phyloP scores from a whole-genome alignment of 768 basidiomycete species.

The Tulasnella sp. region DNA sequence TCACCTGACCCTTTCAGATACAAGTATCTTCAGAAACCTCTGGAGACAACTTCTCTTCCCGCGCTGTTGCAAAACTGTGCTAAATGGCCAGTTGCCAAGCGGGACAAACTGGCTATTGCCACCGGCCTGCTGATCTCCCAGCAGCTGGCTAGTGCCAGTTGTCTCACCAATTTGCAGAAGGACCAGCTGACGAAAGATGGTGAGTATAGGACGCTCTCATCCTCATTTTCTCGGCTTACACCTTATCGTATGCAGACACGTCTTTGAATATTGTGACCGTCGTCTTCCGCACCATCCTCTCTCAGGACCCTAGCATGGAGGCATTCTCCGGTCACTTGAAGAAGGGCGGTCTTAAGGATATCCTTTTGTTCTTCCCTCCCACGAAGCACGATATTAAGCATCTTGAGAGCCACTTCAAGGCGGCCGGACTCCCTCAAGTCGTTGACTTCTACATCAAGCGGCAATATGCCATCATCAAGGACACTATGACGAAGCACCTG shows the following conservation, averaged over 20 bases:
- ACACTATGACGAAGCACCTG: slow-evolving; percentile 68
- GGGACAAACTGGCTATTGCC: slow-evolving; percentile 81
- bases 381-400: slow-evolving; percentile 74
- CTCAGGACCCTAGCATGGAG: slow-evolving; percentile 79
- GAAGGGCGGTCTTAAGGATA: slow-evolving; percentile 82
- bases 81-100: slow-evolving; percentile 75
- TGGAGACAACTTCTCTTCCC: slow-evolving; percentile 84
- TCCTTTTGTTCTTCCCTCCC: slow-evolving; percentile 83
- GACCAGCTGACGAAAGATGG: slow-evolving; percentile 97
- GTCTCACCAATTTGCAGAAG: slow-evolving; percentile 81
- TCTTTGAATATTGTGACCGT: slow-evolving; percentile 74
- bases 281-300: slow-evolving; percentile 80
- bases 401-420: slow-evolving; percentile 87
- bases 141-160: slow-evolving; percentile 75
- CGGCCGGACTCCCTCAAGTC: slow-evolving; percentile 74
- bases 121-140: slow-evolving; percentile 83
- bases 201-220: slow-evolving; percentile 42
- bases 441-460: slow-evolving; percentile 96
- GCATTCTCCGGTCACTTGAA: slow-evolving; percentile 82
- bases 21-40: slow-evolving; percentile 98
- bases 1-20: slow-evolving; percentile 59
- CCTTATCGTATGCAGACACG: slow-evolving; percentile 57
- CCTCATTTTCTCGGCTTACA: not conserved
- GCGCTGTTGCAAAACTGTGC: slow-evolving; percentile 85
- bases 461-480: slow-evolving; percentile 80